Conservation (phyloP, 129 eudicot genomes). For the Logfia minima region DNA sequence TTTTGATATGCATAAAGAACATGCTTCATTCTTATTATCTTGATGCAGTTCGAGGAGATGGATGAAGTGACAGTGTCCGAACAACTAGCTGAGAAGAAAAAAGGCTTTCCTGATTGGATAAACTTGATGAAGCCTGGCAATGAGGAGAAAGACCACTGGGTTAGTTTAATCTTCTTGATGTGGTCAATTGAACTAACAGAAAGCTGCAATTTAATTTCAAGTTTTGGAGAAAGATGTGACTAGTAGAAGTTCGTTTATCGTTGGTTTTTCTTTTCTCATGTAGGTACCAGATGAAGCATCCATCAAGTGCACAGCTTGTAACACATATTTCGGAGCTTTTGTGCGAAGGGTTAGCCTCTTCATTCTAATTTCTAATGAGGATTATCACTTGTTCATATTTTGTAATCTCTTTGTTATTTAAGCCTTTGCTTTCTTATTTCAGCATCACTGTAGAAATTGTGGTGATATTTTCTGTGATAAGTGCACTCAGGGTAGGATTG, state of each 20-base stretch:
- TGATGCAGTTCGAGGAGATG: slow-evolving; percentile 73
- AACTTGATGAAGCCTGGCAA: slow-evolving; percentile 70
- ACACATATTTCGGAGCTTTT: slow-evolving; percentile 71
- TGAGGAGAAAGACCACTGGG: slow-evolving; percentile 92
- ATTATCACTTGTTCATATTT: slow-evolving; percentile 11
- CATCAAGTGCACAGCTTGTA: slow-evolving; percentile 67
- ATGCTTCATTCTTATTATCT: slow-evolving; percentile 12
- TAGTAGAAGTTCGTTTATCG: slow-evolving; percentile 1
- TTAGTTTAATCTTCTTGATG: slow-evolving; percentile 25
- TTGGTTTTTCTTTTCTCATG: slow-evolving; percentile 13
- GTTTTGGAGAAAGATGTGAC: slow-evolving; percentile 7
- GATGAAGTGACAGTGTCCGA: slow-evolving; percentile 52
- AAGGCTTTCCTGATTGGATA: slow-evolving; percentile 72
- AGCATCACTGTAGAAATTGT: slow-evolving; percentile 96
- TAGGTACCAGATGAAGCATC: slow-evolving; percentile 95
- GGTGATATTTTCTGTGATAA: slow-evolving; percentile 93
- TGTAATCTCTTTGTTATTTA: slow-evolving; percentile 3
- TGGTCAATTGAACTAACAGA: background rate
- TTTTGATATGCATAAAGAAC: background rate
- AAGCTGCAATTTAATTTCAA: background rate
- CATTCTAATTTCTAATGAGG: slow-evolving; percentile 3
- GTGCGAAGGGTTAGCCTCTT: slow-evolving; percentile 55
- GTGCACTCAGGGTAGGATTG: slow-evolving; percentile 95
- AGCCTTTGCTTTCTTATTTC: slow-evolving; percentile 27
- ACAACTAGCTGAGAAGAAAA: slow-evolving; percentile 76